phyloP scores from a whole-genome alignment of 2,329 filamentous ascomycete genomes.

The Scedosporium dehoogii region DNA sequence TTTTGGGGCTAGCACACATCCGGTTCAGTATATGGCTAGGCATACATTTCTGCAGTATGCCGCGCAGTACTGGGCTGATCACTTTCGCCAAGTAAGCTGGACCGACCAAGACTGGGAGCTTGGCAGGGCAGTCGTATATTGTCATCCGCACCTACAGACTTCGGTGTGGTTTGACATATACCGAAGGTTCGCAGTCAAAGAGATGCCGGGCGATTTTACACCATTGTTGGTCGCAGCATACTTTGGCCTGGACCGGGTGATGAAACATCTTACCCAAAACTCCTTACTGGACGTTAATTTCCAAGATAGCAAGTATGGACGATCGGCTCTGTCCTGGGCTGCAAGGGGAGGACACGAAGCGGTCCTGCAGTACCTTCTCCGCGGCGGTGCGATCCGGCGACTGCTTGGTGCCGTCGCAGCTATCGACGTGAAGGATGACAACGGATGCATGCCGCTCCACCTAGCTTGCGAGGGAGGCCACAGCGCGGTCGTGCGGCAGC shows the following conservation, averaged over 20 bases:
- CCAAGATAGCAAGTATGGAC: neutral
- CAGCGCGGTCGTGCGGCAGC: no score
- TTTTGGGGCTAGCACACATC: neutral
- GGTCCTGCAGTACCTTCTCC: neutral
- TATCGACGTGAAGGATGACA: neutral
- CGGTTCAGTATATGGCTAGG: neutral
- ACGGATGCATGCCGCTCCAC: neutral
- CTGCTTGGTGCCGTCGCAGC: conserved; percentile 3
- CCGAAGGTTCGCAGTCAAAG: neutral
- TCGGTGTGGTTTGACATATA: neutral
- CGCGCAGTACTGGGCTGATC: conserved; percentile 8
- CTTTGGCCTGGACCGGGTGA: neutral
- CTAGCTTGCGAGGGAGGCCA: neutral
- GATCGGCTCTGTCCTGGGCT: neutral
- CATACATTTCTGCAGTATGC: conserved; percentile 11
- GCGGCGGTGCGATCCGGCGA: neutral
- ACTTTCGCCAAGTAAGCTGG: conserved; percentile 5
- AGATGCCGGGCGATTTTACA: neutral
- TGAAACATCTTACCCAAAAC: neutral
- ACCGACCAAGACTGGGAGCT: neutral
- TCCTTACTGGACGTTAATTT: neutral
- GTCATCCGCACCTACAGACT: neutral
- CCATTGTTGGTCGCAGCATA: neutral
- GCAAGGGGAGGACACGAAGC: neutral
- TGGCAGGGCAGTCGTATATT: neutral